A percentile compares a stretch with the other conserved stretches of the same genome.
These are phyloP conservation scores for Botrytis byssoidea DNA, from an alignment of 2,329 filamentous ascomycete species.

Conservation along the genomic window DNA sequence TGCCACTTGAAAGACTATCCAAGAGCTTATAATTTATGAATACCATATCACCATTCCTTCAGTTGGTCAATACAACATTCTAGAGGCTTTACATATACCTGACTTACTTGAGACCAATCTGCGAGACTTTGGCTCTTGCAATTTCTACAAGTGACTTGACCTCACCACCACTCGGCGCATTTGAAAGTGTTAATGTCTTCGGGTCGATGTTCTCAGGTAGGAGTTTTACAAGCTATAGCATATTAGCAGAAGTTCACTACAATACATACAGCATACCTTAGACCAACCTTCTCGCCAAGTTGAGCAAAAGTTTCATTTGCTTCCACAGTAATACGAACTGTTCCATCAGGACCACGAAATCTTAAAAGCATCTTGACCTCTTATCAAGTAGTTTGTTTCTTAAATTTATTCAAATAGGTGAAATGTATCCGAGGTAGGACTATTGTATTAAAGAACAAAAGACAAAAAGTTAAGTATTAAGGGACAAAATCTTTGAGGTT, in stretches of 20 bases:
- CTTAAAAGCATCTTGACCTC: conserved; percentile 33
- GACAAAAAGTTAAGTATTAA: background rate
- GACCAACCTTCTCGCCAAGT: conserved; percentile 52
- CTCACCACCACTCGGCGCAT: conserved; percentile 57
- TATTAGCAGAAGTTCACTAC: conserved; percentile 24
- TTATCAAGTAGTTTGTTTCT: background rate
- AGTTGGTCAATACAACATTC: conserved; percentile 9
- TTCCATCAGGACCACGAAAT: conserved; percentile 81
- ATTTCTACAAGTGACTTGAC: conserved; percentile 60
- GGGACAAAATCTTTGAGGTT: background rate
- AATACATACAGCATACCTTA: background rate
- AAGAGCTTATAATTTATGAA: conserved; percentile 77
- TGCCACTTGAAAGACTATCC: conserved; percentile 45
- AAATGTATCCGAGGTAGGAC: background rate
- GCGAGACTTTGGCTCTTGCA: conserved; percentile 52
- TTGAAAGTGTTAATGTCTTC: conserved; percentile 59
- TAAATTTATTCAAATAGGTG: background rate
- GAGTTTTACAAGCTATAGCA: conserved; percentile 52
- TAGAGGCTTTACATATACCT: background rate
- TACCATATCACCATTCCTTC: conserved; percentile 84
- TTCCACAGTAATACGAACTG: conserved; percentile 79
- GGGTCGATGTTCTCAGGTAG: conserved; percentile 63
- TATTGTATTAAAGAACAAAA: background rate
- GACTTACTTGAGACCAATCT: conserved; percentile 59
- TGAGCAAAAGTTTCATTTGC: conserved; percentile 69